Evolutionary conservation across 1,284 basidiomycete genomes (phyloP), one percentile per base, ranked within the genome.

Genomic region (Naganishia sp.): DNA sequence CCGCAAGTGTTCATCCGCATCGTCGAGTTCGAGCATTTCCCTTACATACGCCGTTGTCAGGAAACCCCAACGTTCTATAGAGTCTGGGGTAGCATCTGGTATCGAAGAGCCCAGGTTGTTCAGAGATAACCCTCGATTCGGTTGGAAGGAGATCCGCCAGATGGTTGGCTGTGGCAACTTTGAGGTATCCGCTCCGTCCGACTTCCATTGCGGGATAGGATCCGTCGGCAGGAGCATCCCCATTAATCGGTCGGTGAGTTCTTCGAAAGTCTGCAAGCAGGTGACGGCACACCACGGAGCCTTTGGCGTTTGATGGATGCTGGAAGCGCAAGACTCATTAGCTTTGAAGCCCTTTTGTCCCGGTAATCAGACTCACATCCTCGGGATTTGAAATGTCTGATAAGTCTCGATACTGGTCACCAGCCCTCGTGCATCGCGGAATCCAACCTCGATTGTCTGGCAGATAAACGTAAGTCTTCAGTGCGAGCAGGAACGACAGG

Each of bases 391-490:
- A 51, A 87, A 82, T 6, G 89, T 91, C 70, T 87, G 83, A 79
- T 92, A 92, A 1, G 83, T 80, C 74, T 88, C 86, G 17, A 84
- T 82, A 9, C 85, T 84, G 7, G 81, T 81, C 17, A 93, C 73
- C 23, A 85, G 82, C 15, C 93, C 93, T 31, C 84, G 80, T 18
- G 87, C 87, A 51, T 89, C 91, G 60, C 95, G 87, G 78, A 98
- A 99, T 15, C 95, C 95, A 17, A 98, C 90, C 18, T 94, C 82
- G 61, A 99, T 88, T 74, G 89, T 87, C 88, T 94, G 74, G 52
- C 60, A 54, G 32, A 50, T n/a, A 2, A 25, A 55, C n/a, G n/a
- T 11, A 46, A 35, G 39, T 13, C 28, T 49, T 3, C 17, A 47
- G 15, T 46, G 18, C 9, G 21, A 23, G 11, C n/a, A 43, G 43